Base-by-base conservation (phyloP, 768 basidiomycete genomes). In the Pisolithus tinctorius region DNA sequence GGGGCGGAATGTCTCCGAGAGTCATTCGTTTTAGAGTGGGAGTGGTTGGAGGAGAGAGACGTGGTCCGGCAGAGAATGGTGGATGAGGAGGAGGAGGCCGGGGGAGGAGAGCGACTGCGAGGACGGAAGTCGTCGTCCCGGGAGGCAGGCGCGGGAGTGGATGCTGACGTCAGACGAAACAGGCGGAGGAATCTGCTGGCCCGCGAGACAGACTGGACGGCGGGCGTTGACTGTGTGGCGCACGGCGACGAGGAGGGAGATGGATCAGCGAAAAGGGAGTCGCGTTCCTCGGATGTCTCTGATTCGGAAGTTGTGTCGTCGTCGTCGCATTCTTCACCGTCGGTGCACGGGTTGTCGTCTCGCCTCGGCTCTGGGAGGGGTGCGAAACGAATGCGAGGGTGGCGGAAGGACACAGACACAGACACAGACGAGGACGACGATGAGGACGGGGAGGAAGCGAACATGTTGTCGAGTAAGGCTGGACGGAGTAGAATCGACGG, bases 291-390 rank as follows among this genome's bases (percentile, higher is more conserved):
- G 11, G 30, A 51, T 17, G 29, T 16, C 47, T 58, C 51, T 8
- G 14, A 42, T 8, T 34, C 36, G 16, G 49, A 9, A 9, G 49
- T 29, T 27, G 37, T 30, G 0, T 53, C 13, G 38, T 29, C n/a
- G 45, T 23, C 40, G 57, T 60, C 23, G 47, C 68, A 67, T 17
- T 63, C 66, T 53, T 71, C 62, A 56, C 71, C 56, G 54, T 13
- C 26, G 44, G 6, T 11, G 17, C 14, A 27, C 5, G 10, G 44
- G 44, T 29, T 23, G 45, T 75, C 71, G 47, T 78, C 74, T 47
- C 80, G 74, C 23, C 80, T 74, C 1, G 88, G 86, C 58, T 88
- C 85, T 1, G 92, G 92, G 16, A 93, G 78, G 1, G 92, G 92
- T 0, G 92, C 91, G 55, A 93, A 93, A 54, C 87, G 80, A 53